Conservation (phyloP, 305 asterid species). For the Caryopteris hybrid region DNA sequence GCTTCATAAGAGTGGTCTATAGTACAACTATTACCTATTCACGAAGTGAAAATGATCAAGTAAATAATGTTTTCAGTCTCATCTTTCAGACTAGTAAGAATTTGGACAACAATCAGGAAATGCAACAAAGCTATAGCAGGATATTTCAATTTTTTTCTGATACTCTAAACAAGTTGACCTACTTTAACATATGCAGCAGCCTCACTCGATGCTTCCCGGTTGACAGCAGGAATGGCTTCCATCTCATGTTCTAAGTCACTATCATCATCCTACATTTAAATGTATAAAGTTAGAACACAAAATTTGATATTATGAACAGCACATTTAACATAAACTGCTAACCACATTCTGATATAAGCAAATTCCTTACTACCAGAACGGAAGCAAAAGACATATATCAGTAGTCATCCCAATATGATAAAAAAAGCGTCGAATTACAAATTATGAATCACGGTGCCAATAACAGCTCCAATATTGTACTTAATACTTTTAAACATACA, state of each 20-base stretch:
- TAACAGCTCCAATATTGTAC: background rate
- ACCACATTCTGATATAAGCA: background rate
- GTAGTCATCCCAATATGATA: background rate
- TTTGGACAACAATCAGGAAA: constrained; percentile 5
- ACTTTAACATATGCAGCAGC: constrained; percentile 68
- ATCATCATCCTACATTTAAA: constrained; percentile 65
- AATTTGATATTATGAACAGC: background rate
- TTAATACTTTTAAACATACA: background rate
- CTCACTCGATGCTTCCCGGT: constrained; percentile 60
- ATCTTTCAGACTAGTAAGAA: background rate
- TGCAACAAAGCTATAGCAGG: background rate
- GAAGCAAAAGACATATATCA: background rate
- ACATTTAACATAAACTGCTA: background rate
- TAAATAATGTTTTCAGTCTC: background rate
- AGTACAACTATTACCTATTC: background rate
- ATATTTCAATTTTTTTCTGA: background rate
- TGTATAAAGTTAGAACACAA: constrained; percentile 1
- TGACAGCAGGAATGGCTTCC: constrained; percentile 60
- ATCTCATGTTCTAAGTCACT: constrained; percentile 74
- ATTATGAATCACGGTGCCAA: background rate
- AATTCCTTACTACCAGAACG: background rate
- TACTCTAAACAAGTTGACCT: constrained; percentile 27
- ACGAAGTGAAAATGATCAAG: background rate
- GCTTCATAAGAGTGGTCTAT: background rate
- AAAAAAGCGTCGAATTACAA: background rate